Base-by-base conservation (phyloP, 2,329 filamentous ascomycete species). In the Colletotrichum tropicale region DNA sequence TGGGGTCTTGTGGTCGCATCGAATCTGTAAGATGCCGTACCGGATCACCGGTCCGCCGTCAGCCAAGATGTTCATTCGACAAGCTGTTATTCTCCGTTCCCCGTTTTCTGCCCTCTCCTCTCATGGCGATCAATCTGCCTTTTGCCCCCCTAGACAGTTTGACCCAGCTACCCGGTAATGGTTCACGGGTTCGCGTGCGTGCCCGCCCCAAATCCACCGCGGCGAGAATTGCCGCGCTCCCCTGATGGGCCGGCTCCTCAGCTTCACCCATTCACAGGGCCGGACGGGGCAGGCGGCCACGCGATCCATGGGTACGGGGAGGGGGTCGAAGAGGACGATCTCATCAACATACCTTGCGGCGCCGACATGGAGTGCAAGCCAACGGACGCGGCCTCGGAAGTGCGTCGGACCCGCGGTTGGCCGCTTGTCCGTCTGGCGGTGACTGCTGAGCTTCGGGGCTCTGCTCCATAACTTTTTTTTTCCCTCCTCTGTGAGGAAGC, bases 331-430 rank as follows among this genome's bases (percentile, higher is more conserved):
- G 58, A 32, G 58, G 56, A 61, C 26, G 16, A 58, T 61, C 58
- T 61, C 58, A 36, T 36, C 58, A 70, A 61, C 73, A 60, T 68
- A 75, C 73, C 73, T 75, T 75, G 56, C 73, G 73, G 73, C 73
- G 73, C 64, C 73, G 73, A 61, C 73, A 75, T 73, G 73, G 73
- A 73, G 73, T 75, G 70, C 73, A 75, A 62, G 73, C 73, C 70
- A 75, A 68, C 43, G 70, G 73, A 56, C 73, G 73, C 70, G 73
- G 70, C 52, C 73, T 75, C 73, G 73, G 73, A 65, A 75, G 70
- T 73, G 73, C 70, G 70, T 75, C 73, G 73, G 73, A 73, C 70
- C 56, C 64, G 73, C 55, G 64, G 56, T 73, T 75, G 21, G 73
- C 70, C 70, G 73, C 56, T 68, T 75, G 73, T 75, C 73, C 73